Base-by-base conservation (phyloP, 768 basidiomycete genomes). In the Plicaturopsis crispa region DNA sequence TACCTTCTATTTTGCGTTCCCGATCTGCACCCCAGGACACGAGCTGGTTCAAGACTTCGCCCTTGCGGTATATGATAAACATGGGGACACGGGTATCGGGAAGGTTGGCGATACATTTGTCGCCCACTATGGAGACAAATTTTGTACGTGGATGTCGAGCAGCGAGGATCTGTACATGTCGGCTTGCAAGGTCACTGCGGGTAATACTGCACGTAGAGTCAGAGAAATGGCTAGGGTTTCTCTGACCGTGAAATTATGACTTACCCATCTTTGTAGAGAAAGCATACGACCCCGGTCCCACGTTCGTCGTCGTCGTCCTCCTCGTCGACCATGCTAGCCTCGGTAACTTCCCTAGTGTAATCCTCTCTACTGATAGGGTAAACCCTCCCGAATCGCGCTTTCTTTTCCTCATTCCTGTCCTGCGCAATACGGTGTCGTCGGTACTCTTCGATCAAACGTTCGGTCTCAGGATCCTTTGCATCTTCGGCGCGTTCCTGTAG, bases 91-190 rank as follows among this genome's bases (percentile, higher is more conserved):
- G 80, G 24, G 75, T 69, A 50, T 97, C 96, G 11, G 93, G 94
- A 24, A 98, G 80, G 60, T 97, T 84, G n/a, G 87, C 80, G 49
- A 99, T 96, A 64, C 91, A 94, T 59, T 91, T 91, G 62, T 88
- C 77, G 24, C 92, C 91, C 3, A 92, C 78, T 49, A 98, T 98
- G 8, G 88, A 90, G 44, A 97, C 84, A 49, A 99, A 96, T 63
- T 98, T 98, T 8, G 92, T 87, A 33, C 83, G 81, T 2, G 92
- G 88, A 57, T 94, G 84, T 37, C 78, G 75, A n/a, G 66, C 66
- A 2, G 96, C 90, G 4, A 99, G 69, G 1, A 67, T 68, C 4
- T 67, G 68, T 19, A 98, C 60, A 36, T 93, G 80, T 19, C 70
- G 61, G 36, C 73, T 75, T 8, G 93, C 67, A 33, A 81, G 80